Base-by-base conservation (phyloP, 805 yeast genomes). In the Cyberlindnera bimundalis region DNA sequence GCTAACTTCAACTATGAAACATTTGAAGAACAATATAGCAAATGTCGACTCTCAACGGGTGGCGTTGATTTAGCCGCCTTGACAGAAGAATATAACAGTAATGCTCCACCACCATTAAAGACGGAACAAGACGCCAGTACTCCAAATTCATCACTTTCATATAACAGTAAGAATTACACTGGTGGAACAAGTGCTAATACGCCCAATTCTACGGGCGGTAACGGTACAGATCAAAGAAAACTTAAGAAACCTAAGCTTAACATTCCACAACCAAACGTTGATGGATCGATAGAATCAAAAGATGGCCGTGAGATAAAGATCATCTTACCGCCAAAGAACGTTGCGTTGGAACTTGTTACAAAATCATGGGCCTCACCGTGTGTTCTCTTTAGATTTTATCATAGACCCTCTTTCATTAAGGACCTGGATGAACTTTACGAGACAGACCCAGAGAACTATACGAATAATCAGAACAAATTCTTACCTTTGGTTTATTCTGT, bases 331-430 rank as follows among this genome's bases (percentile, higher is more conserved):
- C 77, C 90, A 2, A 80, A 84, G 54, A 81, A 78, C 25, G 73
- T 74, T 19, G 91, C 96, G 0, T 60, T 85, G 27, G 77, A 76
- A 49, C 68, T 88, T 46, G 79, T 89, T 17, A 76, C 78, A 45
- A 76, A 81, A 33, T 83, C 90, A 1, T 89, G 96, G 95, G 78
- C 80, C 46, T 79, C 81, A 51, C 95, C 95, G 0, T 87, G 95
- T 61, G 88, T 87, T 5, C 66, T 89, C 38, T 85, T 88, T 58
- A 69, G 95, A 41, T 88, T 89, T 59, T 84, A 86, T 58, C 96
- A 89, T 56, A 66, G 96, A 24, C 96, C 96, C 1, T 79, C 90
- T 3, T 74, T 88, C 45, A 70, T 84, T 39, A 76, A 77, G 46
- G 89, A 84, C 49, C 67, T 88, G 20, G 90, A 84, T 50, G 76